Conservation (phyloP, 768 basidiomycete species). For the Heimioporus sp. region DNA sequence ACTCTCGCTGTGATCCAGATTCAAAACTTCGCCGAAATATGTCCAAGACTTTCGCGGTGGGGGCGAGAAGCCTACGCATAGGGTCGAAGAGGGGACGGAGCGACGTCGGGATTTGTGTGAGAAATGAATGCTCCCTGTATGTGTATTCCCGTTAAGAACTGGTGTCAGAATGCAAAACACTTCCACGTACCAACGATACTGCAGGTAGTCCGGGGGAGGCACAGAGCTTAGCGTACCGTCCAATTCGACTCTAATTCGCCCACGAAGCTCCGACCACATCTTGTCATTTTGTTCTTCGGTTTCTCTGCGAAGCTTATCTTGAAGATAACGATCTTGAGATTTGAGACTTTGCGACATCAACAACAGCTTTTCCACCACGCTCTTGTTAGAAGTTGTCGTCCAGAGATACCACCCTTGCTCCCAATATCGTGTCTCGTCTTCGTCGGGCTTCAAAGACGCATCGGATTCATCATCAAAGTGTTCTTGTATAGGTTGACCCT, state of each 20-base stretch:
- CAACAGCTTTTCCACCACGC: conserved; percentile 52
- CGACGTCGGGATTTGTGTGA: conserved; percentile 59
- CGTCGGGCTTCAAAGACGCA: conserved; percentile 17
- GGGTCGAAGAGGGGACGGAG: conserved; percentile 51
- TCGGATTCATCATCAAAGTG: conserved; percentile 13
- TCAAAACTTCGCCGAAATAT: conserved; percentile 52
- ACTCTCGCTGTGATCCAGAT: conserved; percentile 57
- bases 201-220: conserved; percentile 19
- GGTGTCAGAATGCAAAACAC: conserved; percentile 4
- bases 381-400: conserved; percentile 53
- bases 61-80: conserved; percentile 54
- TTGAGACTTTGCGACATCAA: conserved; percentile 58
- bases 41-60: conserved; percentile 49
- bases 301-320: conserved; percentile 36
- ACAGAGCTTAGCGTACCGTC: conserved; percentile 30
- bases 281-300: conserved; percentile 54
- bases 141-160: not conserved
- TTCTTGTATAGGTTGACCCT: conserved; percentile 51
- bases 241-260: conserved; percentile 22
- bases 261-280: conserved; percentile 32
- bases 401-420: conserved; percentile 77
- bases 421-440: conserved; percentile 54
- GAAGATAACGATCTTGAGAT: conserved; percentile 39
- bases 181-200: conserved; percentile 38
- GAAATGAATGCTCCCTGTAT: conserved; percentile 47